Conservation (phyloP, 139 green algal species). For the Micromonas commoda region DNA sequence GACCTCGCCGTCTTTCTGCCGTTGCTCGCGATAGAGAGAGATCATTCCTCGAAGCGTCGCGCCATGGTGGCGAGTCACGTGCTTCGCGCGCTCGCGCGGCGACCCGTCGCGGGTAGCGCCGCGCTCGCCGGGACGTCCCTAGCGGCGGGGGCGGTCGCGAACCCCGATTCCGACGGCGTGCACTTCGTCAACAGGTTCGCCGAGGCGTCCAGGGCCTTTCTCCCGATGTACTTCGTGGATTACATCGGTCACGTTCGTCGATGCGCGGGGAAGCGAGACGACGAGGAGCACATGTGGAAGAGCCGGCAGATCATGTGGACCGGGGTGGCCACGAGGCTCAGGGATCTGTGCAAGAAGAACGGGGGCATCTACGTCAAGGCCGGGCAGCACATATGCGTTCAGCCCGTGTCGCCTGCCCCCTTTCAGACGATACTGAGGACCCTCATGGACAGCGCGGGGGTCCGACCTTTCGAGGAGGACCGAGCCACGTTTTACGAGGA, state of each 20-base stretch:
- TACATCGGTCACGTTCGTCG: neutral
- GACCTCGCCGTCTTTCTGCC: no score
- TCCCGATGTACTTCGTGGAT: conserved; percentile 14
- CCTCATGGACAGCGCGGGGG: conserved; percentile 11
- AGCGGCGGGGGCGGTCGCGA: neutral
- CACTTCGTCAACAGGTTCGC: neutral
- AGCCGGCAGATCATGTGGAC: neutral
- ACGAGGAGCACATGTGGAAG: neutral
- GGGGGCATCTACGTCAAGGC: conserved; percentile 31
- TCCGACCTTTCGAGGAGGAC: conserved; percentile 22
- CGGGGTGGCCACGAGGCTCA: neutral
- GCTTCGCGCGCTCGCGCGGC: no score
- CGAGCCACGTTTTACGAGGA: conserved; percentile 24
- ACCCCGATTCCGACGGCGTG: neutral
- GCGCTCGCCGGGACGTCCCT: neutral
- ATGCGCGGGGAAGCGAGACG: neutral
- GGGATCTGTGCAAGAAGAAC: neutral
- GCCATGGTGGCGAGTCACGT: no score
- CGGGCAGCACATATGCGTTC: conserved; percentile 26
- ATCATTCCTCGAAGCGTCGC: no score
- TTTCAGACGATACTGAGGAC: conserved; percentile 8
- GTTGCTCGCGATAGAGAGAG: no score
- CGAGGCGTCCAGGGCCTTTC: neutral
- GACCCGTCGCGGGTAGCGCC: neutral
- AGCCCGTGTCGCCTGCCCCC: neutral